A percentile compares a stretch with the other conserved stretches of the same genome.
Evolutionary conservation across 305 asterid genomes (phyloP).

Genomic region (Fraxinus baroniana): DNA sequence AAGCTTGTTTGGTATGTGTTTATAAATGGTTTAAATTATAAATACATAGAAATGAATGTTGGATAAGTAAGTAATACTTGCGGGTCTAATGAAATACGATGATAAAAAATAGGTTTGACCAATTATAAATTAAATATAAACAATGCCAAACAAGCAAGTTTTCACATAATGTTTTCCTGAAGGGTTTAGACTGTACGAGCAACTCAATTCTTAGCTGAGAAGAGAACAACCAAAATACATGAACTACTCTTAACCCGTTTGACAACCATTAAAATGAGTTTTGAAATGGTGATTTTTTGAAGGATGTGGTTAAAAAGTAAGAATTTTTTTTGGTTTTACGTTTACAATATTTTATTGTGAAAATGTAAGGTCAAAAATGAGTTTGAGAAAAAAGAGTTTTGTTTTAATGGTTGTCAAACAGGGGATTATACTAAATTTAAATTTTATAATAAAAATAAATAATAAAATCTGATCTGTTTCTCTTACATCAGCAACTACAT

Average conservation of each 20-base stretch:
- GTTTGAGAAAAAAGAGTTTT: background rate
- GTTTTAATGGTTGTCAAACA: background rate
- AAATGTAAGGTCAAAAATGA: background rate
- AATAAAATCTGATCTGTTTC: no score
- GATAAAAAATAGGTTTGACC: background rate
- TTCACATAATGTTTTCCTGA: background rate
- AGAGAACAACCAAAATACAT: background rate
- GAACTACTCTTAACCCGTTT: background rate
- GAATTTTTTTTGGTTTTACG: background rate
- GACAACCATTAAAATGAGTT: background rate
- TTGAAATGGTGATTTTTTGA: background rate
- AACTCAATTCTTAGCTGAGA: background rate
- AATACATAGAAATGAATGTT: background rate
- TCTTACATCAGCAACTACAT: background rate
- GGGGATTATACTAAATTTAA: background rate
- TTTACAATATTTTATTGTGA: no score
- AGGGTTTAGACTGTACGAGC: background rate
- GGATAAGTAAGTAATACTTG: no score
- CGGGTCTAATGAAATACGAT: no score
- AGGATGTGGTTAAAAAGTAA: background rate
- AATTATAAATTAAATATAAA: no score
- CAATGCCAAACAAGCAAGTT: background rate
- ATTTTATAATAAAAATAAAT: background rate
- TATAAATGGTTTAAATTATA: background rate
- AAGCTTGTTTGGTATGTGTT: background rate